phyloP scores from a whole-genome alignment of 208 protist genomes.

The Crithidia brevicula region DNA sequence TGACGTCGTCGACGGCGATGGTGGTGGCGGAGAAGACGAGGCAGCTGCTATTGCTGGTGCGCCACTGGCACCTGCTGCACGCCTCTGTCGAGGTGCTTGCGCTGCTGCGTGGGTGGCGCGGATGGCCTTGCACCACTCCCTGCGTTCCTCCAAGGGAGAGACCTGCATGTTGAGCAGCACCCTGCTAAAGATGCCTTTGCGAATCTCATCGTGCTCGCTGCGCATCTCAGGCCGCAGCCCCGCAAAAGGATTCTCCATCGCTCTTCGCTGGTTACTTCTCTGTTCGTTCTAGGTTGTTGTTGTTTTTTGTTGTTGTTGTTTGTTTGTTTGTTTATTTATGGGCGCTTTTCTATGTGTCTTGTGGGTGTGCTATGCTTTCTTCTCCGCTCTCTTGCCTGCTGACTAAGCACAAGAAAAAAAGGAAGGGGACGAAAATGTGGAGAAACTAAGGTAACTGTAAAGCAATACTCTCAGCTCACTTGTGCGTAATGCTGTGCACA shows the following conservation, averaged over 20 bases:
- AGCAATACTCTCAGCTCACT: too few relatives aligned
- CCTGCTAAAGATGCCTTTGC: slow-evolving; percentile 83
- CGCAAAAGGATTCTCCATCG: slow-evolving; percentile 68
- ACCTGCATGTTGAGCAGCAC: slow-evolving; percentile 55
- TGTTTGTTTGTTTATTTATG: too few relatives aligned
- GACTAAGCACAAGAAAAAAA: too few relatives aligned
- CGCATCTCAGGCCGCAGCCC: slow-evolving; percentile 56
- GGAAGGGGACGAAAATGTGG: too few relatives aligned
- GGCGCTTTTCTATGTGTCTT: too few relatives aligned
- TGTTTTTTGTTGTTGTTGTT: too few relatives aligned
- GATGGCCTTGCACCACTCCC: slow-evolving; percentile 70
- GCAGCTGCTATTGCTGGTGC: neutral
- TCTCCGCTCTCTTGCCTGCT: too few relatives aligned
- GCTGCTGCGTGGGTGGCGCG: slow-evolving; percentile 24
- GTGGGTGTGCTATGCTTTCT: too few relatives aligned
- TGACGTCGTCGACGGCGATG: neutral
- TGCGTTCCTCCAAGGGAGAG: slow-evolving; percentile 41
- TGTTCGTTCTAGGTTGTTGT: too few relatives aligned
- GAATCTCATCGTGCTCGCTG: slow-evolving; percentile 89
- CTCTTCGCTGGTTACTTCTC: neutral
- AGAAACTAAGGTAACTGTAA: too few relatives aligned
- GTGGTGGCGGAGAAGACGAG: neutral
- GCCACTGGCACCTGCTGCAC: neutral
- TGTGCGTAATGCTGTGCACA: too few relatives aligned
- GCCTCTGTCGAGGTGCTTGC: slow-evolving; percentile 12